These are phyloP conservation scores for Lentinula detonsa DNA, from an alignment of 768 basidiomycete genomes.

Conservation along the genomic window DNA sequence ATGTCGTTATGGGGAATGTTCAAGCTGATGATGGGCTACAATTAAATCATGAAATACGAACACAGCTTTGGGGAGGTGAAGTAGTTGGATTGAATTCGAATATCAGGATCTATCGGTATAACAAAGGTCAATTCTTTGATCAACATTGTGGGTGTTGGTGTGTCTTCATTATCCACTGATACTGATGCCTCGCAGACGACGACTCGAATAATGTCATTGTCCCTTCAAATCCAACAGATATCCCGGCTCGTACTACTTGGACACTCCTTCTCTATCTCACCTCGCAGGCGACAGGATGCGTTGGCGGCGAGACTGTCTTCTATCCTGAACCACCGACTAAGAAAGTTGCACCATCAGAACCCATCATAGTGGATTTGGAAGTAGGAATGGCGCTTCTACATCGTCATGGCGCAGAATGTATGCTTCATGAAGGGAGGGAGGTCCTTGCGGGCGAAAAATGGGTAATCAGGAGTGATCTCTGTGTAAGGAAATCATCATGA, in stretches of 20 bases:
- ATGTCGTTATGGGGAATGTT: background rate
- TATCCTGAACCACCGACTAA: background rate
- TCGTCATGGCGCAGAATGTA: conserved; percentile 3
- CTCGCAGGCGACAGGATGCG: background rate
- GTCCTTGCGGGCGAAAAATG: background rate
- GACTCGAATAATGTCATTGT: conserved; percentile 1
- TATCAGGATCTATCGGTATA: conserved; percentile 2
- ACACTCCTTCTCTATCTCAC: background rate
- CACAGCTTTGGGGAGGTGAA: conserved; percentile 1
- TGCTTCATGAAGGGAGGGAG: conserved; percentile 2
- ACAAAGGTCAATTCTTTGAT: conserved; percentile 4
- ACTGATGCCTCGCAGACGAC: background rate
- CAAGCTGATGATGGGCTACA: background rate
- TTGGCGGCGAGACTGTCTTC: conserved; percentile 2
- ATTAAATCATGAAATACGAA: background rate
- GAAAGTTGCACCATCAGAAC: background rate
- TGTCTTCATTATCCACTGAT: background rate
- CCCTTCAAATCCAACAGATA: background rate
- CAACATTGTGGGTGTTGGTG: background rate
- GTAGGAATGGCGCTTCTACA: background rate
- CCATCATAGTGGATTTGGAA: background rate
- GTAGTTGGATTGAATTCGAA: background rate
- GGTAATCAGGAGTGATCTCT: conserved; percentile 3
- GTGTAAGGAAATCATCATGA: background rate
- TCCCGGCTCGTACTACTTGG: background rate